Base-by-base conservation (phyloP, 1,284 basidiomycete genomes). In the Rhodotorula sp. region DNA sequence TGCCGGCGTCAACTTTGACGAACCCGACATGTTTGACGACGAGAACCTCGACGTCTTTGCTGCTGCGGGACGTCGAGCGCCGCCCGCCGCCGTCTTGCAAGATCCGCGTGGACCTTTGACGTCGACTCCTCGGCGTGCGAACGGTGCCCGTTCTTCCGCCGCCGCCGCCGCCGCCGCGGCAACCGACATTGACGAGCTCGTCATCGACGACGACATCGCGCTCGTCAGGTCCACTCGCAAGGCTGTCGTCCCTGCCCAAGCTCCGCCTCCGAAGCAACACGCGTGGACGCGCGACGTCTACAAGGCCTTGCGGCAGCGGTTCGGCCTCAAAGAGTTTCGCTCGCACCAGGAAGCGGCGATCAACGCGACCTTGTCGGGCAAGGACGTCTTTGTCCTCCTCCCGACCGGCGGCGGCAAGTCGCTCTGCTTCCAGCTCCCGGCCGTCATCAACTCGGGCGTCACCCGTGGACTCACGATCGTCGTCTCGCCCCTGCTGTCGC, bases 361-460 rank as follows among this genome's bases (percentile, higher is more conserved):
- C 77, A 86, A 88, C 62, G 89, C 89, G 5, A 89, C 91, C 0
- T 84, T 99, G 80, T 83, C 85, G 1, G 93, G 90, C 4, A 86
- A 85, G 61, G 95, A 99, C 78, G 92, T 94, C 19, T 94, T 98
- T 76, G 92, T 97, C 26, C 85, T 99, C 10, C 95, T 98, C 88
- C 95, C 97, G 0, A 99, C 95, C 0, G 95, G 95, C 43, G 95
- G 95, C 10, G 95, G 95, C 1, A 98, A 98, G 83, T 90, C 88
- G 77, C 83, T 94, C 56, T 93, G 90, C 75, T 94, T 87, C 77
- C 87, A 90, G 80, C 86, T 98, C 0, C 95, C 95, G 0, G 95
- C 94, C 2, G 85, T 97, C 28, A 90, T 93, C 78, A 83, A 84
- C 50, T 82, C 82, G 2, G 93, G 92, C 5, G 85, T 83, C 76